Evolutionary conservation across 75 land plant species (phyloP).

Genomic region (Cryptomeria japonica): DNA sequence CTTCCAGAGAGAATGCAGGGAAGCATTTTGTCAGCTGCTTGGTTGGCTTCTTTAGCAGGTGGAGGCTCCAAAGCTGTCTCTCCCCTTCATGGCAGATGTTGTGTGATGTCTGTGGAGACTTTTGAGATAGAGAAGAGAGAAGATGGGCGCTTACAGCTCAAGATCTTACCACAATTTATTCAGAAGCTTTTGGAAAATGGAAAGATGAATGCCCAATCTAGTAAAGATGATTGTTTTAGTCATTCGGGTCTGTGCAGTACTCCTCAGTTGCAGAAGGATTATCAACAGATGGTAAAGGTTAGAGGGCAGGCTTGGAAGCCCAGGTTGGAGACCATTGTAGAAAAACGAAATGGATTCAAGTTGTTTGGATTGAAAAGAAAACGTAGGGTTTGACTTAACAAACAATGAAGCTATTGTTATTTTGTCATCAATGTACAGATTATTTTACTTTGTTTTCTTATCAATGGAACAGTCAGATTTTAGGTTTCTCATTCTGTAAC

Average conservation of each 20-base stretch:
- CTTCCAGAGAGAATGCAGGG: background rate
- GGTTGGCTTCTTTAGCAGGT: background rate
- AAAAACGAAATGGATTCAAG: background rate
- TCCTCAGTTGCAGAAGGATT: slow-evolving; percentile 68
- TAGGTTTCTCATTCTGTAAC: too few relatives aligned
- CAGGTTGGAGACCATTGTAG: slow-evolving; percentile 39
- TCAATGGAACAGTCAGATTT: too few relatives aligned
- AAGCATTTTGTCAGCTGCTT: background rate
- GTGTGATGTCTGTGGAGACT: background rate
- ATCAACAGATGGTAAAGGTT: slow-evolving; percentile 44
- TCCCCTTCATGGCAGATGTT: background rate
- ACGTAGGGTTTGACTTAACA: background rate
- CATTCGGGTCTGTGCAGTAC: slow-evolving; percentile 44
- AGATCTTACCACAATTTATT: slow-evolving; percentile 56
- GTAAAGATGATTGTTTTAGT: background rate
- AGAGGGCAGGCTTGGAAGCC: slow-evolving; percentile 60
- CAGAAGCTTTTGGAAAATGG: slow-evolving; percentile 19
- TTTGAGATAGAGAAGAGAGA: background rate
- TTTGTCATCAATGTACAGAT: too few relatives aligned
- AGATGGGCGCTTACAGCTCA: slow-evolving; percentile 41
- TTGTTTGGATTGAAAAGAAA: background rate
- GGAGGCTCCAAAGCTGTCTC: background rate
- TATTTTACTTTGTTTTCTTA: too few relatives aligned
- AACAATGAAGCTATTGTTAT: too few relatives aligned
- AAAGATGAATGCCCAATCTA: background rate